Evolutionary conservation across 495 filamentous ascomycete species (phyloP), one percentile per base, ranked within the genome.

Genomic region (Articulospora tetracladia): DNA sequence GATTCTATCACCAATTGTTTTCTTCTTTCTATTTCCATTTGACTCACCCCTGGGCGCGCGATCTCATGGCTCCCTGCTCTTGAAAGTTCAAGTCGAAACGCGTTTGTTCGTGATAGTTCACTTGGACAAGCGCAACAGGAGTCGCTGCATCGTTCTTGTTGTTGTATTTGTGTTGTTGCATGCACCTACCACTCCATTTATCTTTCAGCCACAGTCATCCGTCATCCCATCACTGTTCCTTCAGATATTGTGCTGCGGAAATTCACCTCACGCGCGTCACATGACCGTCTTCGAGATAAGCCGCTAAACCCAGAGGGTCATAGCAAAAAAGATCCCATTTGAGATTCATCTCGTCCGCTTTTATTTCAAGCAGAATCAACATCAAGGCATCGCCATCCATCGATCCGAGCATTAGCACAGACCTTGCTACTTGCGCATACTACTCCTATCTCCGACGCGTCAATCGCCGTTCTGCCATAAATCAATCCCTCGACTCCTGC

Each of bases 21-120:
- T 26, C 55, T 47, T 57, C 11, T 30, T 46, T 27, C 4, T 32
- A 36, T 55, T 11, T 24, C 32, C 32, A 25, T 50, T 50, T 50
- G 47, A 27, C 47, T 24, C 32, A 39, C 15, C 27, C 3, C n/a
- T 25, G 1, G 17, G 17, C 32, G n/a, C n/a, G 10, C 53, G 20
- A 55, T 53, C 60, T 65, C 59, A 68, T 62, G 36, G 46, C 58
- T 52, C 64, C 63, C 28, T 54, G 49, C 15, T 32, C 48, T 59
- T 39, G 39, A 44, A 44, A 44, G 39, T 53, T 53, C 24, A 28
- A 30, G 50, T 53, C 23, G 26, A 19, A 4, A 48, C n/a, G 50
- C 25, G 25, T 30, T 19, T 53, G 28, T 53, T 32, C 26, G 17
- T 10, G 10, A 26, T 28, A 15, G 3, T 32, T 53, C 32, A 12